Base-by-base conservation (phyloP, 768 basidiomycete species). In the Rossbeevera mucosa region DNA sequence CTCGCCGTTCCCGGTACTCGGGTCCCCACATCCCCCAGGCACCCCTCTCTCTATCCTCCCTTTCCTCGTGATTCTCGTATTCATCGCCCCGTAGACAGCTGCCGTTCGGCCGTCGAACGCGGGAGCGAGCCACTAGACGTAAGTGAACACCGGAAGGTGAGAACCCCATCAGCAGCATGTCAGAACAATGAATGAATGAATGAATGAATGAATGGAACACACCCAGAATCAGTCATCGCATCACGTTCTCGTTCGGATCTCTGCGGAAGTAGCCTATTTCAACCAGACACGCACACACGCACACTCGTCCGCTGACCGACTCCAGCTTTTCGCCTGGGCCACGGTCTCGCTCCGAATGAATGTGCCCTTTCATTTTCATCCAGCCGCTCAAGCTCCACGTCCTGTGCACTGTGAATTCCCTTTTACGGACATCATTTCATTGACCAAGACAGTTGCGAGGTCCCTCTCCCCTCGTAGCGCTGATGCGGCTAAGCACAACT, bases 61-160 rank as follows among this genome's bases (percentile, higher is more conserved):
- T 2, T 58, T 48, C 47, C 49, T 54, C 41, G 58, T 51, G 47
- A 65, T 59, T 53, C 51, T 54, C 53, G 50, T 62, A 56, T 47
- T 48, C 49, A 44, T 42, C n/a, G 20, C 41, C n/a, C 54, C 43
- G 48, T 52, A 57, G 61, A 51, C 47, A 48, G 43, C 18, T 51
- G 20, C 30, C 57, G 18, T 56, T 48, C 57, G 53, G 53, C 60
- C 57, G 55, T 60, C 53, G 26, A 58, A 55, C 59, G 58, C 66
- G 66, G 66, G 57, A 70, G 66, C 66, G 66, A 67, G 61, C 56
- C 54, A 62, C 57, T 36, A 53, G 55, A 68, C 66, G 66, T 68
- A 68, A 68, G 58, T 63, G 61, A 63, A 53, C 59, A 42, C 49
- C 60, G 55, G 60, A 56, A 62, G 52, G 53, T 57, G 56, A 59